Conservation (phyloP, 2,329 filamentous ascomycete genomes). For the Ophiobolus disseminans region DNA sequence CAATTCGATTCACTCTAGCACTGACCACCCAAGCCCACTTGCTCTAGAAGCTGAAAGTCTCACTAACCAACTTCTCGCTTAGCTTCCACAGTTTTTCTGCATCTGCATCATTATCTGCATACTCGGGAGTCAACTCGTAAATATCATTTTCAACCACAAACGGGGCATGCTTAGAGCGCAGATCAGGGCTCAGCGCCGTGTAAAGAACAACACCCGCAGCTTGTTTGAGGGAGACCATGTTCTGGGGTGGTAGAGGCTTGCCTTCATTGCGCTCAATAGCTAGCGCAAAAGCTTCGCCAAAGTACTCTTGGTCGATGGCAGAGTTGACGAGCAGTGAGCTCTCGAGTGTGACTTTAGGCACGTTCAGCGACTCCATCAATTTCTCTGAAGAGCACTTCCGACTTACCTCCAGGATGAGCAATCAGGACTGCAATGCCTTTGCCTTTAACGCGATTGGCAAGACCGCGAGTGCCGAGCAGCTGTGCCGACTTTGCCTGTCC, state of each 20-base stretch:
- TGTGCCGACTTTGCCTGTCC: conserved; percentile 58
- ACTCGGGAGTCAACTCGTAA: background rate
- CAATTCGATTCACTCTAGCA: too few relatives aligned
- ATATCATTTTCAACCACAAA: conserved; percentile 10
- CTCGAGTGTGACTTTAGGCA: too few relatives aligned
- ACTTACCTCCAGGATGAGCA: too few relatives aligned
- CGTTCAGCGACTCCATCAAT: too few relatives aligned
- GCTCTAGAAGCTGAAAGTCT: conserved; percentile 28
- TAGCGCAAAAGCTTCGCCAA: conserved; percentile 5
- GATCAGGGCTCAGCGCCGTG: too few relatives aligned
- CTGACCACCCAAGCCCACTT: too few relatives aligned
- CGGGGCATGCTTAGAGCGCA: conserved; percentile 2
- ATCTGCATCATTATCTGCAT: conserved; percentile 33
- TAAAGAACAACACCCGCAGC: too few relatives aligned
- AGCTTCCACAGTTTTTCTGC: conserved; percentile 41
- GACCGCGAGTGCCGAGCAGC: conserved; percentile 4
- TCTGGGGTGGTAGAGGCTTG: conserved; percentile 5
- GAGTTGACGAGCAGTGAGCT: conserved; percentile 6
- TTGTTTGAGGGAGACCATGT: too few relatives aligned
- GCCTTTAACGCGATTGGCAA: conserved; percentile 5
- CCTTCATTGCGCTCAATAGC: conserved; percentile 9
- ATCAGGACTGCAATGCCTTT: too few relatives aligned
- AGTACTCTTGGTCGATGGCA: conserved; percentile 7
- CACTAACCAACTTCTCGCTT: conserved; percentile 40
- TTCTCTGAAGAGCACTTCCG: too few relatives aligned